Conservation (phyloP, 352 stramenopile genomes). For the Phytophthora fragariaefolia region DNA sequence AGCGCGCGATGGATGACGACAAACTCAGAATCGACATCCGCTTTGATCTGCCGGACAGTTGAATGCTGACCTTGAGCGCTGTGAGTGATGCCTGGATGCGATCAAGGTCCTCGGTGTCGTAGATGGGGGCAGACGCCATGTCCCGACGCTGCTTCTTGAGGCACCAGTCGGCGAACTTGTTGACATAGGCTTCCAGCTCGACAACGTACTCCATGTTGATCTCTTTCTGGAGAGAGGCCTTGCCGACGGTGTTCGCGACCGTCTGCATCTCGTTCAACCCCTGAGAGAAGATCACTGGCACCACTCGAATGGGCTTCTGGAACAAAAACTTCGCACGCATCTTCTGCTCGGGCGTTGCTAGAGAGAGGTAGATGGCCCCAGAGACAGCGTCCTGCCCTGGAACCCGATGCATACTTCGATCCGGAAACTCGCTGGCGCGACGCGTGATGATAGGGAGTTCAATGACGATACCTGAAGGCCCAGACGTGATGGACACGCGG, state of each 20-base stretch:
- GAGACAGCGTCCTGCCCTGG: conserved; percentile 78
- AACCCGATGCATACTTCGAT: conserved; percentile 76
- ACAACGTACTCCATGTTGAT: conserved; percentile 83
- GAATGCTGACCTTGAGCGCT: conserved; percentile 49
- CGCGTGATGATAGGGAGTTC: conserved; percentile 79
- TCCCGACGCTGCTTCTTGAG: conserved; percentile 38
- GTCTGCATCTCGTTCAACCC: conserved; percentile 95
- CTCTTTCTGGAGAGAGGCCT: conserved; percentile 75
- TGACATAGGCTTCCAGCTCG: conserved; percentile 64
- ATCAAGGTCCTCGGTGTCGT: conserved; percentile 37
- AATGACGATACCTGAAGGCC: conserved; percentile 64
- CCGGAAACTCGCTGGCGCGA: conserved; percentile 41
- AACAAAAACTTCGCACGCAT: conserved; percentile 69
- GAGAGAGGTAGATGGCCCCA: conserved; percentile 69
- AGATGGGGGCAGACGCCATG: conserved; percentile 26
- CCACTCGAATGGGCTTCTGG: conserved; percentile 61
- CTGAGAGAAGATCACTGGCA: conserved; percentile 86
- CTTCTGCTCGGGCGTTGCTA: conserved; percentile 55
- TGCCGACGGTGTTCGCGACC: conserved; percentile 89
- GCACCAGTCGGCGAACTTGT: conserved; percentile 47
- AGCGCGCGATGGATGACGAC: conserved; percentile 73
- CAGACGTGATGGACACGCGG: conserved; percentile 73
- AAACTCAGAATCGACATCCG: conserved; percentile 84
- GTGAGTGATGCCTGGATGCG: conserved; percentile 44
- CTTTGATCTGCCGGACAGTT: conserved; percentile 65